Evolutionary conservation across 169 alveolate species (phyloP).

Genomic region (Plasmodium sp.): DNA sequence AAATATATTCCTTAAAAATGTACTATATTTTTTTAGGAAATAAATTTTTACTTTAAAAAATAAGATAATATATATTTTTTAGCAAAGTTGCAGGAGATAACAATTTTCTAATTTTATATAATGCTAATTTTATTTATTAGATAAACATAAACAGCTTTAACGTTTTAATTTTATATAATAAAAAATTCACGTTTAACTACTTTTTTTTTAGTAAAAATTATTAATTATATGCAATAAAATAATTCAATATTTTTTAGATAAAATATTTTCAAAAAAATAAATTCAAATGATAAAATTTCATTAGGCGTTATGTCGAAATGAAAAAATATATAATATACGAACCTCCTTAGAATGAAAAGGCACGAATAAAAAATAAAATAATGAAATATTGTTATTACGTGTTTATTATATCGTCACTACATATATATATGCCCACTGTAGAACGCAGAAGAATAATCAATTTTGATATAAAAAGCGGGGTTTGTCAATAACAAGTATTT

Average conservation of each 20-base stretch:
- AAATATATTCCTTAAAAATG: not conserved
- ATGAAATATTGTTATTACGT: not conserved
- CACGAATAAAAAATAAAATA: not conserved
- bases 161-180: not conserved
- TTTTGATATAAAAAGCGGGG: not conserved
- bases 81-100: not conserved
- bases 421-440: not conserved
- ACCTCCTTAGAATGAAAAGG: not conserved
- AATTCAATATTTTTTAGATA: not conserved
- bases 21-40: not conserved
- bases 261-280: not conserved
- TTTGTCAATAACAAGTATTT: not conserved
- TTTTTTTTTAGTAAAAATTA: not conserved
- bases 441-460: not conserved
- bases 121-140: not conserved
- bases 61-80: not conserved
- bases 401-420: not conserved
- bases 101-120: not conserved
- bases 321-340: not conserved
- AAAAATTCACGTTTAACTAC: not conserved
- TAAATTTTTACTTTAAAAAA: not conserved
- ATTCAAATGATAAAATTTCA: not conserved
- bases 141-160: not conserved
- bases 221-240: not conserved
- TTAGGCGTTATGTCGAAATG: not conserved